Evolutionary conservation across 352 stramenopile genomes (phyloP).

Genomic region (Globisporangium yorkense): DNA sequence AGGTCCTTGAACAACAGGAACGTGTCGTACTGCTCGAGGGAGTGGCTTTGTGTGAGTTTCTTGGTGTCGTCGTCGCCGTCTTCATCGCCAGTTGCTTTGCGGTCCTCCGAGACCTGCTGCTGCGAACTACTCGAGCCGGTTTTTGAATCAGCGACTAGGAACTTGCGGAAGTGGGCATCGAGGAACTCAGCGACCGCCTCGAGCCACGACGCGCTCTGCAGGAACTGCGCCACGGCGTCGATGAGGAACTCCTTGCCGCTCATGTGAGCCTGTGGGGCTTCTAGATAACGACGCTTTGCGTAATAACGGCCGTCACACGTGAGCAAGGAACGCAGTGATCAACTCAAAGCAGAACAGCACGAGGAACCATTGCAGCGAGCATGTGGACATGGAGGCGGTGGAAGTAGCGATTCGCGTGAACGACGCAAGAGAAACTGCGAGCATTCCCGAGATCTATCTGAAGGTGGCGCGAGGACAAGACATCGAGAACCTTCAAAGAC

Average conservation of each 20-base stretch:
- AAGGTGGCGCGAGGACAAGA: too few relatives aligned
- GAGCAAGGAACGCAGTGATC: background rate
- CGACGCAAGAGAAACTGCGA: too few relatives aligned
- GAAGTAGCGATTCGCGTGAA: too few relatives aligned
- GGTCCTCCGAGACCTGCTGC: background rate
- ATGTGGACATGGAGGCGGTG: too few relatives aligned
- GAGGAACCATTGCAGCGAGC: too few relatives aligned
- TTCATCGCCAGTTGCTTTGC: background rate
- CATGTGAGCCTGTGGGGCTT: slow-evolving; percentile 8
- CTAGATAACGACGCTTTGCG: background rate
- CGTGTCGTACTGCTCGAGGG: slow-evolving; percentile 54
- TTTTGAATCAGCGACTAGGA: slow-evolving; percentile 14
- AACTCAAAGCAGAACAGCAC: too few relatives aligned
- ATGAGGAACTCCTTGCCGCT: slow-evolving; percentile 66
- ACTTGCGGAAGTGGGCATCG: slow-evolving; percentile 43
- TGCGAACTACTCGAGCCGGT: background rate
- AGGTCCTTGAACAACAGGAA: slow-evolving; percentile 72
- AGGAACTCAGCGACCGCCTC: slow-evolving; percentile 49
- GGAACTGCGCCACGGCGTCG: slow-evolving; percentile 65
- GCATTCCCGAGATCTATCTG: too few relatives aligned
- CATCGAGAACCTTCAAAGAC: too few relatives aligned
- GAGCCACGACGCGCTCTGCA: slow-evolving; percentile 49
- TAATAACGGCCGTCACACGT: too few relatives aligned
- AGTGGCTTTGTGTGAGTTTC: slow-evolving; percentile 22
- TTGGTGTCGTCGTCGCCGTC: slow-evolving; percentile 12